These are phyloP conservation scores for Seiridium unicorne DNA, from an alignment of 2,329 filamentous ascomycete genomes.

Conservation along the genomic window DNA sequence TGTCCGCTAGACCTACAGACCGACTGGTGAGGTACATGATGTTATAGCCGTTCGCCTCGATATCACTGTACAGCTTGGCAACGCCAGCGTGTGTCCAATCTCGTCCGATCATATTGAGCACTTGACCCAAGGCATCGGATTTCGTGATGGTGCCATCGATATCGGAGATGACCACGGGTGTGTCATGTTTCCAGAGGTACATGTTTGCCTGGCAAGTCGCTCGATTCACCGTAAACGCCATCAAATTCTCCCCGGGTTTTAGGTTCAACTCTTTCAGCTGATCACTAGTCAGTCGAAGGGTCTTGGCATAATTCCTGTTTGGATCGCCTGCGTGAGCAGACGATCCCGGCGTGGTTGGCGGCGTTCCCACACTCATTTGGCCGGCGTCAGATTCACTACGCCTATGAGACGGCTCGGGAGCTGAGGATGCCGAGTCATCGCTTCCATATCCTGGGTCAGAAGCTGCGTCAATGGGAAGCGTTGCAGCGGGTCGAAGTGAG, in stretches of 20 bases:
- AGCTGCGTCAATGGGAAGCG: conserved; percentile 70
- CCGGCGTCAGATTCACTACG: conserved; percentile 67
- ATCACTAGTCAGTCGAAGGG: conserved; percentile 88
- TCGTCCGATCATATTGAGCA: conserved; percentile 92
- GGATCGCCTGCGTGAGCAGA: conserved; percentile 58
- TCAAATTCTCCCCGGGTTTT: conserved; percentile 81
- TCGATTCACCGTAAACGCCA: conserved; percentile 95
- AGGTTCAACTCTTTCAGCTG: conserved; percentile 85
- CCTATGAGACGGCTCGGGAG: conserved; percentile 48
- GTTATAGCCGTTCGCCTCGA: conserved; percentile 93
- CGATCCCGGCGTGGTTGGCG: conserved; percentile 69
- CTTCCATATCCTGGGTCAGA: conserved; percentile 96
- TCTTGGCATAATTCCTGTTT: conserved; percentile 92
- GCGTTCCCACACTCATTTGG: conserved; percentile 55
- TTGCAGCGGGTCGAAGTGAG: conserved; percentile 39
- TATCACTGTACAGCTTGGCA: conserved; percentile 95
- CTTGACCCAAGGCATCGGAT: conserved; percentile 89
- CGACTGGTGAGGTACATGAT: conserved; percentile 97
- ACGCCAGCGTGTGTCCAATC: conserved; percentile 98
- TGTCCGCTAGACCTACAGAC: conserved; percentile 91
- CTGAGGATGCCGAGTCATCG: conserved; percentile 65
- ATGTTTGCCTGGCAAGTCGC: conserved; percentile 90
- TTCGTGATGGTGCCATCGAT: conserved; percentile 99
- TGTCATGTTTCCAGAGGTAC: conserved; percentile 90
- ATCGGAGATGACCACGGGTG: conserved; percentile 95